Percentiles rank a stretch among this genome's conserved stretches.
Evolutionary conservation across 331 rosid genomes (phyloP).

Genomic region (Saraca asoca): DNA sequence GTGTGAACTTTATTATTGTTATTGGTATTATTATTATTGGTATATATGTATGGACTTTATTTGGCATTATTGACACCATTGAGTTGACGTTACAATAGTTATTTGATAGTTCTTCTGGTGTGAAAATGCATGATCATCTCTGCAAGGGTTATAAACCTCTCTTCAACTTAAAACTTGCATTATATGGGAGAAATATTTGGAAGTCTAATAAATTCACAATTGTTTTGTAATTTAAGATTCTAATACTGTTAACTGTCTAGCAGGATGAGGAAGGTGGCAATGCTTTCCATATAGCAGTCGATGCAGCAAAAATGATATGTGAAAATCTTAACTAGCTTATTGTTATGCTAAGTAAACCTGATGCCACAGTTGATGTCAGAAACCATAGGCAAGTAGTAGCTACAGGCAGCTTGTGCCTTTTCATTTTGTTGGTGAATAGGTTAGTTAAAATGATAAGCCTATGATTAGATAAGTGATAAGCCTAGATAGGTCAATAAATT

Average conservation of each 20-base stretch:
- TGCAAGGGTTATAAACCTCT: not conserved
- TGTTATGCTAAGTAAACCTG: conserved; percentile 74
- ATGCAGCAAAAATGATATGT: conserved; percentile 91
- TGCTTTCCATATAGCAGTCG: conserved; percentile 96
- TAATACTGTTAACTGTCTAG: conserved; percentile 31
- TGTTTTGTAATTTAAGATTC: conserved; percentile 24
- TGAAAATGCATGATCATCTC: no score
- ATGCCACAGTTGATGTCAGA: conserved; percentile 88
- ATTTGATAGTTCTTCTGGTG: no score
- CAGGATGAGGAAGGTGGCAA: conserved; percentile 97
- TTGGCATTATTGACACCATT: no score
- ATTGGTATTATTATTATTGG: no score
- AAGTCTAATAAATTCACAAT: conserved; percentile 1
- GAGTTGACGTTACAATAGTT: no score
- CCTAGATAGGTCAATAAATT: no score
- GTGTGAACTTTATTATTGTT: no score
- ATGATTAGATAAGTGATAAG: no score
- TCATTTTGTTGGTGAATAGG: no score
- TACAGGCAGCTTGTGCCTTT: no score
- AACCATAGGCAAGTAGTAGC: conserved; percentile 76
- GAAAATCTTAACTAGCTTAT: conserved; percentile 96
- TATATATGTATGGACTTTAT: conserved; percentile 1
- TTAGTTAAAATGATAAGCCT: no score
- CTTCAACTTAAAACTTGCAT: conserved; percentile 11
- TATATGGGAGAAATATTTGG: conserved; percentile 16